Evolutionary conservation across 495 filamentous ascomycete species (phyloP).

Genomic region (Aspergillus leporis): DNA sequence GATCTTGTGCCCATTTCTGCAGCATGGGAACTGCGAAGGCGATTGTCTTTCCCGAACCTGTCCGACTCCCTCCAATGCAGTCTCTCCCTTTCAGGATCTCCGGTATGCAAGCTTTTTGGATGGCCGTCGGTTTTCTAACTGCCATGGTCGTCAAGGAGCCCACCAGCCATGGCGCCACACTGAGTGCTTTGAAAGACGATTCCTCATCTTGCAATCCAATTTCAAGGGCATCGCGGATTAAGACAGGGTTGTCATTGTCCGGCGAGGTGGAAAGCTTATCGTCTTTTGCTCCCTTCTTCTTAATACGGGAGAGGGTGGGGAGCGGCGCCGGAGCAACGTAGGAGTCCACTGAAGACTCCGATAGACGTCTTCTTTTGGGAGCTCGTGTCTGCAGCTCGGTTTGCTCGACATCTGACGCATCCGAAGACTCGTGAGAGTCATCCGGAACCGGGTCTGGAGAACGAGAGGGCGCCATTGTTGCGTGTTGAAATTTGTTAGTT

Average conservation of each 20-base stretch:
- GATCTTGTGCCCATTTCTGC: constrained; percentile 91
- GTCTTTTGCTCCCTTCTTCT: constrained; percentile 37
- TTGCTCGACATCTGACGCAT: constrained; percentile 23
- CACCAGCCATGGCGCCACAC: constrained; percentile 86
- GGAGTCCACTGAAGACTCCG: constrained; percentile 41
- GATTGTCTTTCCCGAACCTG: constrained; percentile 98
- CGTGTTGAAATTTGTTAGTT: constrained; percentile 15
- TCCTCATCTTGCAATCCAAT: constrained; percentile 43
- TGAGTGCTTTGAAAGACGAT: constrained; percentile 71
- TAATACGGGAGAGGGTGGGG: constrained; percentile 46
- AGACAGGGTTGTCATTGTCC: constrained; percentile 37
- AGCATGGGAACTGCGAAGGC: constrained; percentile 93
- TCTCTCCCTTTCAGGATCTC: constrained; percentile 86
- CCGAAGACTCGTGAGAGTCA: constrained; percentile 22
- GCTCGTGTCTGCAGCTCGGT: constrained; percentile 31
- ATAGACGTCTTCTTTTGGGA: constrained; percentile 46
- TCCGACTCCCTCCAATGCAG: constrained; percentile 91
- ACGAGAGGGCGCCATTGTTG: constrained; percentile 36
- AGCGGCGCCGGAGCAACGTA: constrained; percentile 42
- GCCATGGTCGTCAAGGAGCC: constrained; percentile 81
- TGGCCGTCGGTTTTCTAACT: constrained; percentile 84
- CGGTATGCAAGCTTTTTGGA: constrained; percentile 89
- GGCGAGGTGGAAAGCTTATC: constrained; percentile 20
- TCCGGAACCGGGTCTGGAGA: constrained; percentile 26
- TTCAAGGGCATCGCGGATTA: constrained; percentile 46